phyloP scores from a whole-genome alignment of 371 early-diverging fungal genomes.

The Actinomortierella wolfii region DNA sequence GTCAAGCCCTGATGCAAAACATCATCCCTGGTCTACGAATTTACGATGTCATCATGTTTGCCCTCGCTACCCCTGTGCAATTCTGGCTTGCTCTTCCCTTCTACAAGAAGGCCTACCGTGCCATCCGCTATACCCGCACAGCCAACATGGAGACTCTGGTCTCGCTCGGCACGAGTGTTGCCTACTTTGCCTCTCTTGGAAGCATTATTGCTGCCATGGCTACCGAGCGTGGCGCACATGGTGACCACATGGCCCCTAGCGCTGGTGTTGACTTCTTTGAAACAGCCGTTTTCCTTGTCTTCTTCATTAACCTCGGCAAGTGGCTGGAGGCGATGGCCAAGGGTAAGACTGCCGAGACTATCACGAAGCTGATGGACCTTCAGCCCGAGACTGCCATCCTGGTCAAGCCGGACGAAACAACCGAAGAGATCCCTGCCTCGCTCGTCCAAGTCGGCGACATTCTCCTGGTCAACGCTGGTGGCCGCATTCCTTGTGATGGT shows the following conservation, averaged over 20 bases:
- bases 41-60: conserved; percentile 55
- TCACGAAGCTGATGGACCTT: conserved; percentile 70
- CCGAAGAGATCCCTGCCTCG: conserved; percentile 32
- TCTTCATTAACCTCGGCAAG: conserved; percentile 71
- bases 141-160: conserved; percentile 77
- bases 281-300: conserved; percentile 67
- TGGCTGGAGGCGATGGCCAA: conserved; percentile 75
- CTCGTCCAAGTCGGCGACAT: conserved; percentile 61
- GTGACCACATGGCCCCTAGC: conserved; percentile 12
- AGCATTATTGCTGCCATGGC: conserved; percentile 61
- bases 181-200: conserved; percentile 62
- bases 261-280: conserved; percentile 61
- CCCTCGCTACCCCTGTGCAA: conserved; percentile 62
- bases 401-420: conserved; percentile 41
- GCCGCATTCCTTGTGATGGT: conserved; percentile 73
- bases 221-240: conserved; percentile 7
- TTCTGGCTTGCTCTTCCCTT: conserved; percentile 61
- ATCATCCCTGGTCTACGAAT: conserved; percentile 53
- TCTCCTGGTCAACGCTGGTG: conserved; percentile 68
- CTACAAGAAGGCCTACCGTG: conserved; percentile 58
- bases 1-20: conserved; percentile 40
- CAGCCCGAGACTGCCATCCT: conserved; percentile 68
- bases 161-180: conserved; percentile 69
- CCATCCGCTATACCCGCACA: conserved; percentile 59
- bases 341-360: conserved; percentile 71